phyloP scores from a whole-genome alignment of 306 rosid species.

The Cucurbita pepo region DNA sequence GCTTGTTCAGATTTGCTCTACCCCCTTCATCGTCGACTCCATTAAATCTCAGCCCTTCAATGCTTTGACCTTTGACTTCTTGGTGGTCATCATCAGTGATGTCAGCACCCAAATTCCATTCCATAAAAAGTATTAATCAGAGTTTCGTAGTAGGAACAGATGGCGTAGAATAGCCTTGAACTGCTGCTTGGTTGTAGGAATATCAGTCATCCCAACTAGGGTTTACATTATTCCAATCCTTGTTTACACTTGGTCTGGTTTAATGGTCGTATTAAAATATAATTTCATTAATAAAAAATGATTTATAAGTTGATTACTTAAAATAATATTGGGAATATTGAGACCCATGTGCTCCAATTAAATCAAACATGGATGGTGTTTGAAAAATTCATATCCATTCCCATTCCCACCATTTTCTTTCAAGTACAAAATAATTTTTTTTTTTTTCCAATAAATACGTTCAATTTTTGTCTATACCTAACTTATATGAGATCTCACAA shows the following conservation, averaged over 20 bases:
- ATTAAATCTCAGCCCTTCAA: not conserved
- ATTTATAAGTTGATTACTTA: not conserved
- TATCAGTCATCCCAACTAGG: not conserved
- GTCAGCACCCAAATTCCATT: not conserved
- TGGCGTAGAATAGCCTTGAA: not conserved
- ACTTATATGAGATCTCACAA: no score
- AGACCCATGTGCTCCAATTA: not conserved
- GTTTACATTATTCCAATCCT: conserved; percentile 2
- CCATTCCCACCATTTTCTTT: no score
- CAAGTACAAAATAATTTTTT: no score
- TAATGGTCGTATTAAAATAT: not conserved
- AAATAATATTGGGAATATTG: not conserved
- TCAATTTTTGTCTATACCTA: no score
- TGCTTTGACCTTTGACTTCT: conserved; percentile 3
- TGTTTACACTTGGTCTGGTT: not conserved
- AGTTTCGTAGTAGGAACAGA: not conserved
- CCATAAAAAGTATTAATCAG: not conserved
- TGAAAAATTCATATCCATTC: not conserved
- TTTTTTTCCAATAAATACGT: no score
- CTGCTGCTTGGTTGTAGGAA: not conserved
- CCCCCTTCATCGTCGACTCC: not conserved
- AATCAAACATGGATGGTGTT: not conserved
- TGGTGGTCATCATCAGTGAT: not conserved
- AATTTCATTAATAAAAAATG: not conserved
- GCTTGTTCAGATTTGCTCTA: conserved; percentile 12